Conservation (phyloP, 176 grass and related monocot species). For the Triticum turgidum region DNA sequence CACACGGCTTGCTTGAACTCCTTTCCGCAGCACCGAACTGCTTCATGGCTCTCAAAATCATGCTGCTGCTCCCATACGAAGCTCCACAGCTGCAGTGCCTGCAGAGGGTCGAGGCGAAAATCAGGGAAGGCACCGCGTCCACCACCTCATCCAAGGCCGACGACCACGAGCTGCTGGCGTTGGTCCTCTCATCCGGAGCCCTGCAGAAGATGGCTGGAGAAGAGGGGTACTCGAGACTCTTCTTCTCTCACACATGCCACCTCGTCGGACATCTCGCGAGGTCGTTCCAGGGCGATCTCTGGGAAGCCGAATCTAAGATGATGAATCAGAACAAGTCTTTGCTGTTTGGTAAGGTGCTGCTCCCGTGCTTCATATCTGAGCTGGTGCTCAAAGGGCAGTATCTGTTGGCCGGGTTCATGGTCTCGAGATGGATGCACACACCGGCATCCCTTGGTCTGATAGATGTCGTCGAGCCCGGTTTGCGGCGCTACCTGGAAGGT, state of each 20-base stretch:
- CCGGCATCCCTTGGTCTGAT: conserved; percentile 67
- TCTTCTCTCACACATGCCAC: conserved; percentile 61
- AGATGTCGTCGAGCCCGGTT: conserved; percentile 56
- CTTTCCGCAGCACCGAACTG: conserved; percentile 45
- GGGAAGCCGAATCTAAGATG: conserved; percentile 19
- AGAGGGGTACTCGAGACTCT: conserved; percentile 45
- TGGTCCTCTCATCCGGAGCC: conserved; percentile 63
- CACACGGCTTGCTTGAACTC: conserved; percentile 49
- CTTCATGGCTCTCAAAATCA: conserved; percentile 64
- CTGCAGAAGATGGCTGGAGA: conserved; percentile 39
- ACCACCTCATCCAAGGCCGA: conserved; percentile 41
- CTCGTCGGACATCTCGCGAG: conserved; percentile 60
- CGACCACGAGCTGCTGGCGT: conserved; percentile 55
- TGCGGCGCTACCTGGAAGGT: conserved; percentile 61
- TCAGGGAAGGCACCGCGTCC: conserved; percentile 56
- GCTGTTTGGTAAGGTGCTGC: conserved; percentile 53
- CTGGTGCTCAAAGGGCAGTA: conserved; percentile 59
- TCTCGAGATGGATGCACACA: conserved; percentile 92
- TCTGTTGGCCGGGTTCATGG: conserved; percentile 69
- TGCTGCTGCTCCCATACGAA: conserved; percentile 71
- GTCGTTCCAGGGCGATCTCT: conserved; percentile 53
- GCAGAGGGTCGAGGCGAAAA: conserved; percentile 57
- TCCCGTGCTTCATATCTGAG: conserved; percentile 82
- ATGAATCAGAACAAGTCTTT: conserved; percentile 11
- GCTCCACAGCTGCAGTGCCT: conserved; percentile 54